Percentiles rank a stretch among this genome's conserved stretches.
These are phyloP conservation scores for Aeschynomene evenia DNA, from an alignment of 306 rosid genomes.

Conservation along the genomic window DNA sequence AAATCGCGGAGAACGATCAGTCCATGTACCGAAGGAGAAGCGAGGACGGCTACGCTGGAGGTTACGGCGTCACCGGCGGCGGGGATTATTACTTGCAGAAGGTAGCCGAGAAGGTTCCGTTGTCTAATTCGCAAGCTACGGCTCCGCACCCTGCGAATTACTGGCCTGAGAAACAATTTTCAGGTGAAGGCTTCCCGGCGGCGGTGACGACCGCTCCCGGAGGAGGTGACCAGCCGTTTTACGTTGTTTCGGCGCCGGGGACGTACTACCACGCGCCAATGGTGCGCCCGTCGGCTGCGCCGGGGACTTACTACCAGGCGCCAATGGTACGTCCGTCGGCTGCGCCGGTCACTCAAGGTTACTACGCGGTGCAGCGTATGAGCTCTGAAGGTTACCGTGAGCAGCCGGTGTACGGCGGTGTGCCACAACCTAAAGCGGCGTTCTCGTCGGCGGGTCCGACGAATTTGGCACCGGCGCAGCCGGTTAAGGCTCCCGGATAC, in stretches of 20 bases:
- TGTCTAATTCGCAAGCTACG: conserved; percentile 26
- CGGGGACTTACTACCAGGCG: conserved; percentile 48
- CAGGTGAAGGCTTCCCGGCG: conserved; percentile 46
- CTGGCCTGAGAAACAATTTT: conserved; percentile 65
- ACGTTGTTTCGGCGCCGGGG: conserved; percentile 56
- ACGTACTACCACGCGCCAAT: conserved; percentile 48
- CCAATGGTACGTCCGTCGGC: conserved; percentile 46
- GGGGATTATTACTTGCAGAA: conserved; percentile 55
- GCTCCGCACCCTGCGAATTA: conserved; percentile 35
- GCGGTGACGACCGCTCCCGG: conserved; percentile 40
- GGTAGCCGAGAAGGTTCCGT: conserved; percentile 45
- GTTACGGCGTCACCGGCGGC: conserved; percentile 42
- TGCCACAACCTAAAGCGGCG: conserved; percentile 20
- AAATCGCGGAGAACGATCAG: conserved; percentile 55
- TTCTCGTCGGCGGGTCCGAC: conserved; percentile 35
- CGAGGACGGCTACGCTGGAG: conserved; percentile 50
- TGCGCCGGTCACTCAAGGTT: conserved; percentile 51
- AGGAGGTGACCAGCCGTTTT: conserved; percentile 51
- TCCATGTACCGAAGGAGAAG: conserved; percentile 47
- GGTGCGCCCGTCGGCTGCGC: conserved; percentile 39
- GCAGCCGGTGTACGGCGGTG: conserved; percentile 53
- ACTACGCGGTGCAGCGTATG: conserved; percentile 62
- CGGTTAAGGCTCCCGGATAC: conserved; percentile 39
- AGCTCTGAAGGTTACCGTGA: conserved; percentile 68
- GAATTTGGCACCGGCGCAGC: conserved; percentile 40